Conservation (phyloP, 2,329 filamentous ascomycete genomes). For the Calonectria fujianensis region DNA sequence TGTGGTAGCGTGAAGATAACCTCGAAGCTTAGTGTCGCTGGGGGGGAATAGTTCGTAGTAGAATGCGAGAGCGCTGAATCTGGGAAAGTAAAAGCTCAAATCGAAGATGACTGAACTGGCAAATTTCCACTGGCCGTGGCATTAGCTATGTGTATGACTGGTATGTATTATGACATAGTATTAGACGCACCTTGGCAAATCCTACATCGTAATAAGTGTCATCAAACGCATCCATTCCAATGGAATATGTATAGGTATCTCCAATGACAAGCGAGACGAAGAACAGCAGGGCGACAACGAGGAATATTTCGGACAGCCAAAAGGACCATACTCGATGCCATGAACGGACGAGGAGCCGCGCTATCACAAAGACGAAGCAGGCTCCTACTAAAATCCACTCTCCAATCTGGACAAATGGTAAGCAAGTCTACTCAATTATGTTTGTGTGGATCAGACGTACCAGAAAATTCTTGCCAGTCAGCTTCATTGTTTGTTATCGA, state of each 20-base stretch:
- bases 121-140: not conserved
- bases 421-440: not conserved
- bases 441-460: not conserved
- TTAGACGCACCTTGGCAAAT: not conserved
- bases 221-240: constrained; percentile 2
- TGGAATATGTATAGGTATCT: constrained; percentile 2
- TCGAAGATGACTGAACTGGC: constrained; percentile 12
- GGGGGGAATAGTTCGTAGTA: not conserved
- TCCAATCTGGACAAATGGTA: not conserved
- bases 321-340: constrained; percentile 15
- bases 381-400: not conserved
- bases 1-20: not conserved
- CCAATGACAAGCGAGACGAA: constrained; percentile 3
- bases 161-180: not conserved
- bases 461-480: constrained; percentile 7
- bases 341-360: not conserved
- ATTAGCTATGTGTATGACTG: not conserved
- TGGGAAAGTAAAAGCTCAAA: constrained; percentile 16
- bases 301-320: not conserved
- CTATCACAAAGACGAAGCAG: not conserved
- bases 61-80: constrained; percentile 9
- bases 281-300: not conserved
- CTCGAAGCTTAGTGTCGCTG: not conserved
- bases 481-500: not conserved
- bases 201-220: constrained; percentile 1